Conservation (phyloP, 1,139 yeast genomes). For the Debaryomyces psychrophilus region DNA sequence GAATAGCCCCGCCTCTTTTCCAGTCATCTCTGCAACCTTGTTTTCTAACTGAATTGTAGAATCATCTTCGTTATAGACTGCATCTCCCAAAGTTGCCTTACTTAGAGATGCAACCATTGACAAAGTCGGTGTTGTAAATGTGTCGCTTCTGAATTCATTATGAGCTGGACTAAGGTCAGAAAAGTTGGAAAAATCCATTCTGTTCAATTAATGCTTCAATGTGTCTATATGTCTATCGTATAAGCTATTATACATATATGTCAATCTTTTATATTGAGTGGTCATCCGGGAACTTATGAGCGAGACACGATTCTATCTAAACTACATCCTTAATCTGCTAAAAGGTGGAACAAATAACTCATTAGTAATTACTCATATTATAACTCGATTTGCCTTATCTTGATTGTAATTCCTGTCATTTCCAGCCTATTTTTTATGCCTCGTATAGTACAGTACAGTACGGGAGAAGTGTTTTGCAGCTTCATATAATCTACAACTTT, state of each 20-base stretch:
- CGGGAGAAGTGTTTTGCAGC: background rate
- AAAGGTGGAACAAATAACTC: background rate
- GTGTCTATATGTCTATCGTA: background rate
- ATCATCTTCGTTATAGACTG: conserved; percentile 48
- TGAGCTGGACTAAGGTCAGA: conserved; percentile 30
- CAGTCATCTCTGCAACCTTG: conserved; percentile 40
- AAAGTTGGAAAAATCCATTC: conserved; percentile 24
- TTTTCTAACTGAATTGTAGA: conserved; percentile 38
- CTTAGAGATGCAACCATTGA: conserved; percentile 39
- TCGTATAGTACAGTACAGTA: background rate
- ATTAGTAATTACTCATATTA: background rate
- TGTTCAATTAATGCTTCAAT: background rate
- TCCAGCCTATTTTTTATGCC: background rate
- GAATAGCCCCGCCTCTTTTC: conserved; percentile 45
- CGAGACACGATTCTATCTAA: background rate
- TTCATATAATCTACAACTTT: background rate
- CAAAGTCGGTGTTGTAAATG: conserved; percentile 48
- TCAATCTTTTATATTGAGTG: background rate
- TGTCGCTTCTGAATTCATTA: conserved; percentile 51
- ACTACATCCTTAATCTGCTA: background rate
- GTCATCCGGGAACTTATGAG: background rate
- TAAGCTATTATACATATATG: background rate
- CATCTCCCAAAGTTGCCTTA: conserved; percentile 41
- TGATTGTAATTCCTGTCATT: background rate
- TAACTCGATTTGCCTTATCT: background rate